phyloP scores from a whole-genome alignment of 2,329 filamentous ascomycete species.

The Calcarisporium arbuscula region DNA sequence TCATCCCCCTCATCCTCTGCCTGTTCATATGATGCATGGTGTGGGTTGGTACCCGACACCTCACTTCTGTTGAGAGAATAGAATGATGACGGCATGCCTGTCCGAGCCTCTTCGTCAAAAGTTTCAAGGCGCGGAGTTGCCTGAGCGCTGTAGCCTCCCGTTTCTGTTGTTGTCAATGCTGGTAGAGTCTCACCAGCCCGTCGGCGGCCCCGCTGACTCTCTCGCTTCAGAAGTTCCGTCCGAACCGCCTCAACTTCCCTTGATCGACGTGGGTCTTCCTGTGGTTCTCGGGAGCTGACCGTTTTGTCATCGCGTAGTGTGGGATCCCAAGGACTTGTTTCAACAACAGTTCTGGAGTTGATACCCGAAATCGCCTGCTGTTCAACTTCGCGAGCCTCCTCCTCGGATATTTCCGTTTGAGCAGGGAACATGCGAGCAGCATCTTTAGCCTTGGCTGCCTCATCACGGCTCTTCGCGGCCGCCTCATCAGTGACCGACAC shows the following conservation, averaged over 20 bases:
- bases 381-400: constrained; percentile 29
- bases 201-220: constrained; percentile 41
- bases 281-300: constrained; percentile 16
- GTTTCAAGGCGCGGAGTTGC: constrained; percentile 22
- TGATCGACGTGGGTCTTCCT: constrained; percentile 28
- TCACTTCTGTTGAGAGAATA: constrained; percentile 22
- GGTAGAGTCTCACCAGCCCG: constrained; percentile 41
- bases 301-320: constrained; percentile 10
- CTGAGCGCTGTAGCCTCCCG: too few species aligned
- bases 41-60: too few species aligned
- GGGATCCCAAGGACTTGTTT: constrained; percentile 16
- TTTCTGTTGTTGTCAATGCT: constrained; percentile 21
- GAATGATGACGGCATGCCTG: constrained; percentile 22
- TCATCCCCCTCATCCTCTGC: too few species aligned
- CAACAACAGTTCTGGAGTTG: constrained; percentile 30
- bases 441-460: constrained; percentile 54
- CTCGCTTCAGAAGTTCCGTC: constrained; percentile 29
- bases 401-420: constrained; percentile 19
- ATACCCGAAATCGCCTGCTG: constrained; percentile 38
- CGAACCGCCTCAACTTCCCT: constrained; percentile 33
- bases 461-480: constrained; percentile 57
- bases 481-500: constrained; percentile 67
- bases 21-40: too few species aligned
- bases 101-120: constrained; percentile 39
- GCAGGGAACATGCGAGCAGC: constrained; percentile 58